phyloP scores from a whole-genome alignment of 1,139 yeast species.

The Pichia sorboxylosa region DNA sequence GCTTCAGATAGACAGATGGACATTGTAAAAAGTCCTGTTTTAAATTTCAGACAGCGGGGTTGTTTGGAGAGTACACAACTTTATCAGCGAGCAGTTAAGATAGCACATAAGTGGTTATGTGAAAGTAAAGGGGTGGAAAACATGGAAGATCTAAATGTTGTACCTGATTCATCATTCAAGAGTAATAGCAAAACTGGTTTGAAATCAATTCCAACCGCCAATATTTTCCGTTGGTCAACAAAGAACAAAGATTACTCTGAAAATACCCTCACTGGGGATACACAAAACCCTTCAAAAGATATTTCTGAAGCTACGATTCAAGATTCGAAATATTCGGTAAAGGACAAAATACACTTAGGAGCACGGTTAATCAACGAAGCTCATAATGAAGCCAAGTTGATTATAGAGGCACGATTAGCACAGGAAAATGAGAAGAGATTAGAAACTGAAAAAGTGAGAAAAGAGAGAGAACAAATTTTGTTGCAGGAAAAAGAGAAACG shows the following conservation, averaged over 20 bases:
- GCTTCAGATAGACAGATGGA: constrained; percentile 10
- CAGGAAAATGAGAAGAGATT: constrained; percentile 5
- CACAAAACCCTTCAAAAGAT: too few relatives aligned
- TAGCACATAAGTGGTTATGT: constrained; percentile 18
- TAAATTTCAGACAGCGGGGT: constrained; percentile 14
- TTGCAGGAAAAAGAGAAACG: constrained; percentile 5
- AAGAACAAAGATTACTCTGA: too few relatives aligned
- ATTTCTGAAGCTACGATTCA: too few relatives aligned
- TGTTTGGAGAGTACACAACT: constrained; percentile 10
- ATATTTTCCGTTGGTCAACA: too few relatives aligned
- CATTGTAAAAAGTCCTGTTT: neutral
- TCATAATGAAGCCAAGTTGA: constrained; percentile 5
- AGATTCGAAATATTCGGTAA: too few relatives aligned
- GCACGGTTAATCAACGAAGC: constrained; percentile 8
- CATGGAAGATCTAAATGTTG: too few relatives aligned
- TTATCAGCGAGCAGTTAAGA: constrained; percentile 6
- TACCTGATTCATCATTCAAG: too few relatives aligned
- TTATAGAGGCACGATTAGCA: constrained; percentile 9
- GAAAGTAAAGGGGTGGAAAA: too few relatives aligned
- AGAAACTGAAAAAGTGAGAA: constrained; percentile 3
- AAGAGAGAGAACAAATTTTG: constrained; percentile 11
- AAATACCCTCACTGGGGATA: too few relatives aligned
- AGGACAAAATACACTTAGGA: constrained; percentile 4
- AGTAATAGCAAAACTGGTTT: too few relatives aligned
- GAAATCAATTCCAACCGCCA: too few relatives aligned